Conservation (phyloP, 1,284 basidiomycete genomes). For the Fistulinella cinereoalba region DNA sequence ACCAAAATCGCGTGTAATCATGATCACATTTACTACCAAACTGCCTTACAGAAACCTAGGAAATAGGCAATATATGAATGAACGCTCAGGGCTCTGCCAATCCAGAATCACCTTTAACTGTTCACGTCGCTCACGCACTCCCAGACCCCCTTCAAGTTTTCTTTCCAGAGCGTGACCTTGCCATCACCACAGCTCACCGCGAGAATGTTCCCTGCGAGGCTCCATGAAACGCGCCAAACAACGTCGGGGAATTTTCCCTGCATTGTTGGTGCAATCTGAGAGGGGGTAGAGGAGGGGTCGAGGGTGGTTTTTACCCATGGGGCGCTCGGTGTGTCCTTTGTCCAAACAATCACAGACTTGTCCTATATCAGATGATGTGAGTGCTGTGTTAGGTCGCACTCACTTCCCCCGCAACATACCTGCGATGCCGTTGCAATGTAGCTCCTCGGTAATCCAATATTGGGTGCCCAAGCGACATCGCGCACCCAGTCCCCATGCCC, state of each 20-base stretch:
- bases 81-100: no score
- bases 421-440: slow-evolving; percentile 97
- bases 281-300: slow-evolving; percentile 62
- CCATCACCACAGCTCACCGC: slow-evolving; percentile 98
- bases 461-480: slow-evolving; percentile 97
- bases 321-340: slow-evolving; percentile 74
- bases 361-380: slow-evolving; percentile 45
- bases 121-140: slow-evolving; percentile 95
- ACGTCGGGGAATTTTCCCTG: slow-evolving; percentile 88
- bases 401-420: slow-evolving; percentile 38
- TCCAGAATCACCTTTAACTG: no score
- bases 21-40: no score
- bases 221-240: slow-evolving; percentile 98
- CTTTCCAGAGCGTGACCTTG: slow-evolving; percentile 98
- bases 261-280: slow-evolving; percentile 26
- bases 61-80: no score
- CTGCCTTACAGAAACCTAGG: no score
- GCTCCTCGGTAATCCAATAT: slow-evolving; percentile 89
- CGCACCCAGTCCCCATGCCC: slow-evolving; percentile 97
- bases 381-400: no score
- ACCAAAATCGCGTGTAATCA: no score
- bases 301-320: slow-evolving; percentile 87
- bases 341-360: slow-evolving; percentile 93
- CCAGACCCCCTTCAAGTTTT: slow-evolving; percentile 92
- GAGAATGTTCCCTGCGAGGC: slow-evolving; percentile 91